These are phyloP conservation scores for Trypanosomatidae sp. DNA, from an alignment of 208 protist species.

Conservation along the genomic window DNA sequence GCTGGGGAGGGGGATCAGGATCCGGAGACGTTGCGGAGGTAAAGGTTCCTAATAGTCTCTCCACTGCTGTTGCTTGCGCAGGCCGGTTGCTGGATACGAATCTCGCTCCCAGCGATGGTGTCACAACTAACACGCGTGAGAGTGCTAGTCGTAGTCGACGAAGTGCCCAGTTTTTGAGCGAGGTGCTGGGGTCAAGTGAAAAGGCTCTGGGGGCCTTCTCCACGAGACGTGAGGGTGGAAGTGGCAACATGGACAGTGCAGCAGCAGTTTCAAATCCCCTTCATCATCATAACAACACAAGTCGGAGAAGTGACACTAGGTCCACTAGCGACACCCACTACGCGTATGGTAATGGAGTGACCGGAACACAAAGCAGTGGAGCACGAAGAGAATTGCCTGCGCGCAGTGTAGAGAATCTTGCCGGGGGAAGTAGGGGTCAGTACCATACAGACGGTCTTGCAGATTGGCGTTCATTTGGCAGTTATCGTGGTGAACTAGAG, in stretches of 20 bases:
- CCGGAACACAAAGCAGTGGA: slow-evolving; percentile 7
- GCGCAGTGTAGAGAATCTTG: neutral
- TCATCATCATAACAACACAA: neutral
- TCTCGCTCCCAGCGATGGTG: neutral
- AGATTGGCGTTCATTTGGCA: slow-evolving; percentile 14
- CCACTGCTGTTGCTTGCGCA: neutral
- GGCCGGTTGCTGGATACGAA: slow-evolving; percentile 6
- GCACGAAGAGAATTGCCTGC: slow-evolving; percentile 5
- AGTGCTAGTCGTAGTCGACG: slow-evolving; percentile 9
- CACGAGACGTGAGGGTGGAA: neutral
- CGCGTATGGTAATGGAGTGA: neutral
- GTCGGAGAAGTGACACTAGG: neutral
- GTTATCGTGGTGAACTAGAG: slow-evolving; percentile 23
- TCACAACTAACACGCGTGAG: slow-evolving; percentile 17
- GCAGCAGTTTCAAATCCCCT: slow-evolving; percentile 12
- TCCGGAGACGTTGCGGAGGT: slow-evolving; percentile 7
- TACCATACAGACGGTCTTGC: neutral
- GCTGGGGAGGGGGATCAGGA: no score
- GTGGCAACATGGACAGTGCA: neutral
- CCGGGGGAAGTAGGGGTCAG: neutral
- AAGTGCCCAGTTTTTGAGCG: slow-evolving; percentile 11
- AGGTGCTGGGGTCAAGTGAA: slow-evolving; percentile 5
- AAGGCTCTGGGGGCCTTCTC: neutral
- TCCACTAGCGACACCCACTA: slow-evolving; percentile 2
- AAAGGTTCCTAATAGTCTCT: neutral